phyloP scores from a whole-genome alignment of 1,284 basidiomycete species.

The Cutaneotrichosporon arboriforme region DNA sequence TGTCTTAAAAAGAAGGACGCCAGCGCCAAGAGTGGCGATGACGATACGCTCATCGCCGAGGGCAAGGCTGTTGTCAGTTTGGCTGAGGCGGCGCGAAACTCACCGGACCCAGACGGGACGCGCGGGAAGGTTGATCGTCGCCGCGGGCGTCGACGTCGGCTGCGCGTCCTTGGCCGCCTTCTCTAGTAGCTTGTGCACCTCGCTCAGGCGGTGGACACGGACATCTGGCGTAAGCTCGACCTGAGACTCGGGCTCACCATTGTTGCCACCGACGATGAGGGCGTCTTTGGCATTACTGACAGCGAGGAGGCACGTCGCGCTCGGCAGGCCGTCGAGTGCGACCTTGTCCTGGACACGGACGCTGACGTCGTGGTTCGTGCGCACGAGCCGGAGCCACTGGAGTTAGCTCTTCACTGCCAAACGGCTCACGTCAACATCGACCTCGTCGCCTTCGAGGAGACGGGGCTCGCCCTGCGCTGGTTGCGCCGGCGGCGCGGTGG shows the following conservation, averaged over 20 bases:
- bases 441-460: constrained; percentile 38
- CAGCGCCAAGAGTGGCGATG: constrained; percentile 29
- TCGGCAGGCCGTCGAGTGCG: constrained; percentile 37
- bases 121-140: constrained; percentile 28
- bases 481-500: constrained; percentile 19
- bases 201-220: constrained; percentile 35
- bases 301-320: constrained; percentile 46
- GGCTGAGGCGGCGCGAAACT: constrained; percentile 1
- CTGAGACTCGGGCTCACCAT: background rate
- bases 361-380: constrained; percentile 45
- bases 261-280: constrained; percentile 44
- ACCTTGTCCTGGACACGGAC: constrained; percentile 41
- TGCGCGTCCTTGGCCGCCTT: constrained; percentile 27
- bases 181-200: constrained; percentile 32
- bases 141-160: constrained; percentile 22
- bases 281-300: constrained; percentile 45
- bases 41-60: constrained; percentile 38
- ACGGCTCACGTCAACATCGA: constrained; percentile 38
- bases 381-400: constrained; percentile 47
- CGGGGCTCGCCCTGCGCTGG: constrained; percentile 1
- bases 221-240: constrained; percentile 24
- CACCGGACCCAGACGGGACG: constrained; percentile 44
- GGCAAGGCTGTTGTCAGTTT: constrained; percentile 29
- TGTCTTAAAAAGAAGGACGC: constrained; percentile 31
- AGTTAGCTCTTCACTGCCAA: background rate